Base-by-base conservation (phyloP, 345 rosid species). In the Eucalyptus tenuipes region DNA sequence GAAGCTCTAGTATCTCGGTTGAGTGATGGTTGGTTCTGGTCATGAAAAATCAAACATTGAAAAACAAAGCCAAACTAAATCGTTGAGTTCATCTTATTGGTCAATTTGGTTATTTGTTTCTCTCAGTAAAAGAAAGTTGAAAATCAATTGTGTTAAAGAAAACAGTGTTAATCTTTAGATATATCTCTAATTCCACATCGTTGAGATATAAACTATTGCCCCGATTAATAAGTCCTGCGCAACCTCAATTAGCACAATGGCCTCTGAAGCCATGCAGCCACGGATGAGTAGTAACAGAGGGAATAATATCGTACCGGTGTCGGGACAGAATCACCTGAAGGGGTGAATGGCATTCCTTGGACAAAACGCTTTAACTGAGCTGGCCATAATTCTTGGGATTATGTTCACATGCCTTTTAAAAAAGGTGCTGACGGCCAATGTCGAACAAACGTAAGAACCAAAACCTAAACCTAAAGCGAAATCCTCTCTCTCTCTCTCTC, bases 291-390 rank as follows among this genome's bases (percentile, higher is more conserved):
- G 47, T 75, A 6, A 18, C 44, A 33, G 22, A 71, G 81, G 25
- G 12, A 71, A 9, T 68, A 17, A 68, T 18, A 17, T 68, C 80
- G 11, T 33, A 17, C 11, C 44, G 25, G 7, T 4, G 12, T 31
- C 16, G 12, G 11, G 42, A 33, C 80, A 33, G 4, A 68, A 0
- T 16, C 17, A 8, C 24, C 22, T 31, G 3, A 0, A 33, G 25
- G 44, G 40, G 10, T 3, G 44, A 71, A 33, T 71, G 84, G 47
- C 82, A 40, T 10, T 20, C 81, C 45, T 37, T 71, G 45, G 44
- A 33, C 24, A 5, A 37, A 5, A 37, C 42, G 45, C 45, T 75
- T 40, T 11, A 40, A 40, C 7, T 20, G 27, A 40, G 84, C 15
- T 10, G 27, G 47, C 5, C 27, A 3, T 20, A 25, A 40, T 40